Evolutionary conservation across 2,329 filamentous ascomycete genomes (phyloP).

Genomic region (Botryotinia convoluta): DNA sequence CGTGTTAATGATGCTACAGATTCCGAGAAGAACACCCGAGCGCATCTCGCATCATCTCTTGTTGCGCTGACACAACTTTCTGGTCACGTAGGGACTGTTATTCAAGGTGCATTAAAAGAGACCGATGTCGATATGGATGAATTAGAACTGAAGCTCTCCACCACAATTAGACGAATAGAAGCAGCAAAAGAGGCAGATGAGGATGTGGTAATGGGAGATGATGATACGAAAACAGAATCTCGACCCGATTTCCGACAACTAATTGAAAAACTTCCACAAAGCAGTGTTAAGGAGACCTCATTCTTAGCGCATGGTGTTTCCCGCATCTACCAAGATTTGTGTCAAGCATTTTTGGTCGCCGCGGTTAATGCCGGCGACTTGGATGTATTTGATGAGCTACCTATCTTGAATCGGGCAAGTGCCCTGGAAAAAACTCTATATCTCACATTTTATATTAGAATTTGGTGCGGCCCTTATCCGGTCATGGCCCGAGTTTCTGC

Average conservation of each 20-base stretch:
- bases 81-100: slow-evolving; percentile 58
- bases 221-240: slow-evolving; percentile 28
- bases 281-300: slow-evolving; percentile 44
- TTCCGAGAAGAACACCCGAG: slow-evolving; percentile 54
- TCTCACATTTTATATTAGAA: slow-evolving; percentile 70
- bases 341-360: slow-evolving; percentile 55
- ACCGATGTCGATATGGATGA: slow-evolving; percentile 70
- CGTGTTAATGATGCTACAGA: slow-evolving; percentile 55
- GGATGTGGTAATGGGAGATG: slow-evolving; percentile 51
- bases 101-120: slow-evolving; percentile 64
- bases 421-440: slow-evolving; percentile 64
- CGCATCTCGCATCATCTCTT: slow-evolving; percentile 64
- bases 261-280: slow-evolving; percentile 34
- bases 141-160: slow-evolving; percentile 71
- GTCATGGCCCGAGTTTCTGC: slow-evolving; percentile 67
- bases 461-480: slow-evolving; percentile 72
- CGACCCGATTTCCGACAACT: slow-evolving; percentile 37
- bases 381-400: slow-evolving; percentile 45
- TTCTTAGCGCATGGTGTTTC: slow-evolving; percentile 53
- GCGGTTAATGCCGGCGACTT: slow-evolving; percentile 46
- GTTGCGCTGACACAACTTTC: slow-evolving; percentile 61
- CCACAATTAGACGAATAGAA: slow-evolving; percentile 60
- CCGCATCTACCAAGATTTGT: slow-evolving; percentile 57
- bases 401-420: slow-evolving; percentile 52
- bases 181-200: slow-evolving; percentile 50